Base-by-base conservation (phyloP, 306 rosid genomes). In the apple (Malus domestica) region DNA sequence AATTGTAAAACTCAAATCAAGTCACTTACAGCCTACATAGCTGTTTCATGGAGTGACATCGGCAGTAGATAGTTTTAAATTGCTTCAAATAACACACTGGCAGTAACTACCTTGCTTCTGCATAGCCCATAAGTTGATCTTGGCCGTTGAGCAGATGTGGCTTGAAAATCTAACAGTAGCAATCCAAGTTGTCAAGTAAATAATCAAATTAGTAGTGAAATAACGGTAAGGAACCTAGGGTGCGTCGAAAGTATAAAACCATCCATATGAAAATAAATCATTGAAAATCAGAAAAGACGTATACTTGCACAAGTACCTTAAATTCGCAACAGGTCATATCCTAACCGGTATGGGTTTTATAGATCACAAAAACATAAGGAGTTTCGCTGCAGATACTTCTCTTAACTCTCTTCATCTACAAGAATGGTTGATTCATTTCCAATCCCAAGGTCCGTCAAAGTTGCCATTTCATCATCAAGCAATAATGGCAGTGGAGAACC, bases 401-500 rank as follows among this genome's bases (percentile, higher is more conserved):
- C 23, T 89, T 72, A 93, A 80, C 85, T 83, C 82, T 88, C 92
- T 86, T 90, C 96, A 51, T 92, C 97, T 33, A 95, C 82, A 66
- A 95, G 96, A 83, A 95, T 86, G 75, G 71, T 76, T 19, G 98
- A 87, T 35, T 80, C 89, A 57, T 84, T 89, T 80, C 90, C 93
- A 80, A 89, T 78, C 70, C 98, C 97, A 46, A 87, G 44, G 75
- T 90, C 97, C 61, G 87, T 79, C 30, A 95, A 83, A 73, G 96
- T 84, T 60, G 87, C 87, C 88, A 84, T 85, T 71, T 95, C 97
- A 71, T 86, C 89, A 61, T 91, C 93, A 4, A 92, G 97, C 85
- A 86, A 55, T 55, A 83, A 49, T 1, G 97, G 98, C 75, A 95
- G 33, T 25, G 97, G 98, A 75, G 87, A 90, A 70, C 95, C 92